Base-by-base conservation (phyloP, 108 stramenopile species). In the Ochromonas danica region DNA sequence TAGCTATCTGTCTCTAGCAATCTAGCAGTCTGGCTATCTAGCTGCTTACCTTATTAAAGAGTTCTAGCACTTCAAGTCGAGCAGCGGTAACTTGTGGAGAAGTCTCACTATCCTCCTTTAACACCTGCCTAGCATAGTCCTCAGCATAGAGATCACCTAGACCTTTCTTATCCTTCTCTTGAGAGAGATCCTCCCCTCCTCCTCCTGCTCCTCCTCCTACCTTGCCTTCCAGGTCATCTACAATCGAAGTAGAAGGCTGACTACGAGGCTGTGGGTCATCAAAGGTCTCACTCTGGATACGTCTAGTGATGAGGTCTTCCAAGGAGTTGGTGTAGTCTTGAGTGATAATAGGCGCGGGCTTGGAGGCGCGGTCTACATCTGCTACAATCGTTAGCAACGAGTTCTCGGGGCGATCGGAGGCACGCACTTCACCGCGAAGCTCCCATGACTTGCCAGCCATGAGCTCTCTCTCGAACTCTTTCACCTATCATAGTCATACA, bases 371-470 rank as follows among this genome's bases (percentile, higher is more conserved):
- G 78, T 98, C 94, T 78, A 98, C 94, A 77, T 95, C 95, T 38
- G 95, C 94, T 6, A 93, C 93, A n/a, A 89, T 88, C 51, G 95
- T 94, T 28, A 98, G 85, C 77, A 98, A 84, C 36, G 94, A 95
- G 85, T 97, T 93, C 80, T 91, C 84, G 1, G 93, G 92, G 33
- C 95, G 90, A n/a, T 84, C 81, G 10, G 72, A 84, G 0, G 89
- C 89, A 61, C 82, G 87, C 10, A 91, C 84, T 84, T 98, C 97
- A 38, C 97, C 97, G 22, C 84, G 87, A 90, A 97, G 92, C 81
- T 90, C 92, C 97, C 97, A 98, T 1, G 95, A 94, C 80, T 95
- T 96, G 78, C 96, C 95, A 0, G 93, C 88, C 30, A 98, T 82
- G 82, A 95, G 83, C 71, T 97, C 97, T 71, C 90, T 77, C 85